Percentiles rank a stretch among this genome's conserved stretches.
These are phyloP conservation scores for Kondoa malvinella DNA, from an alignment of 768 basidiomycete genomes.

Conservation along the genomic window DNA sequence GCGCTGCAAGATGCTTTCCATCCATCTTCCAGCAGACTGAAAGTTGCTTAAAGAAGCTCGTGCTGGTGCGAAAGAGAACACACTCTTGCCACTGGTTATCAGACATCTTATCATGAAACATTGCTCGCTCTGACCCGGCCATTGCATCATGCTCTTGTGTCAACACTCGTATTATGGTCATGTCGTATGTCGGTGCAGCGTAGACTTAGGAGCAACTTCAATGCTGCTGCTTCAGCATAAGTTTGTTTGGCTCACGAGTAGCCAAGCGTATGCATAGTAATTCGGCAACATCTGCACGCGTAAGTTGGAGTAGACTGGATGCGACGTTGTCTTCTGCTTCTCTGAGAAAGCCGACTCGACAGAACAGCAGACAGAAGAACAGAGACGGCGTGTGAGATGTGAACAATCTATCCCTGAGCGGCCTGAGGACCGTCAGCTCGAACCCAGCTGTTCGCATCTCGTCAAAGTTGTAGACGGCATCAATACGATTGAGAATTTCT, in stretches of 20 bases:
- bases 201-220: background rate
- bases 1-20: constrained; percentile 18
- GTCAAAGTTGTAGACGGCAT: background rate
- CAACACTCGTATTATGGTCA: background rate
- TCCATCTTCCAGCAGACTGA: constrained; percentile 1
- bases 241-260: background rate
- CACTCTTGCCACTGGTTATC: background rate
- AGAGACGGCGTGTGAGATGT: background rate
- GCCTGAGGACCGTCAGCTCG: constrained; percentile 1
- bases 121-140: background rate
- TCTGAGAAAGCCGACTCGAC: background rate
- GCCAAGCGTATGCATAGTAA: background rate
- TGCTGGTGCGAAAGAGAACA: constrained; percentile 36
- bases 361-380: constrained; percentile 1
- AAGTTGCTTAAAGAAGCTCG: constrained; percentile 36
- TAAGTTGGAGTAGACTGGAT: background rate
- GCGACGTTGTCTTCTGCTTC: constrained; percentile 2
- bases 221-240: background rate
- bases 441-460: background rate
- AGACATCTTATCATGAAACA: background rate
- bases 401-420: background rate
- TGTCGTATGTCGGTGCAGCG: background rate
- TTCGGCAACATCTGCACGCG: background rate
- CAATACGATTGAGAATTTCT: background rate
- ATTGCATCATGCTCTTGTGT: background rate